Evolutionary conservation across 495 filamentous ascomycete species (phyloP).

Genomic region (Penicillium pulvis): DNA sequence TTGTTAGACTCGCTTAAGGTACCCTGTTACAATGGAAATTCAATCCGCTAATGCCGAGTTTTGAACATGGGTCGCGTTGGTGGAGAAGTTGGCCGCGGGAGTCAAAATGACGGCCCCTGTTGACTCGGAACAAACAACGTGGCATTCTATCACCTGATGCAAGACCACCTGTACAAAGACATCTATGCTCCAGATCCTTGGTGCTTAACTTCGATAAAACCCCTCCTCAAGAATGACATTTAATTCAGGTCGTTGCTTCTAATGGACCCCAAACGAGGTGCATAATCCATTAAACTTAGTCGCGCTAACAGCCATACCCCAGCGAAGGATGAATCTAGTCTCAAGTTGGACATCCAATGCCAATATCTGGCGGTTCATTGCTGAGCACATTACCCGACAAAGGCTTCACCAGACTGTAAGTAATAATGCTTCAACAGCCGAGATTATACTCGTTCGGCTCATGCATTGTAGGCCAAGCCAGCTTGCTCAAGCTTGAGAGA

Average conservation of each 20-base stretch:
- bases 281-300: background rate
- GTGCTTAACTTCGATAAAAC: background rate
- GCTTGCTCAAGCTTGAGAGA: background rate
- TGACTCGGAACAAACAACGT: conserved; percentile 1
- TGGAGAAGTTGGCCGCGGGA: background rate
- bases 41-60: background rate
- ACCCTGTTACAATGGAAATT: background rate
- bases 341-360: too few relatives aligned
- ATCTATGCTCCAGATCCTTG: background rate
- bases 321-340: background rate
- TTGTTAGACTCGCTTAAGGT: background rate
- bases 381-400: too few relatives aligned
- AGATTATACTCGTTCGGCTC: background rate
- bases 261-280: background rate
- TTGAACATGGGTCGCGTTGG: background rate
- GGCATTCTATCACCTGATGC: conserved; percentile 8
- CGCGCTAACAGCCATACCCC: background rate
- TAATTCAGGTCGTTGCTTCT: too few relatives aligned
- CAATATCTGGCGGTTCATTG: too few relatives aligned
- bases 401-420: too few relatives aligned
- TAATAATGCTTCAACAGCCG: background rate
- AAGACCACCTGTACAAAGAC: background rate
- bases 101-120: too few relatives aligned
- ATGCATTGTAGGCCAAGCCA: background rate
- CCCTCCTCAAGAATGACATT: too few relatives aligned